Conservation (phyloP, 2,329 filamentous ascomycete genomes). For the Seiridium unicorne region DNA sequence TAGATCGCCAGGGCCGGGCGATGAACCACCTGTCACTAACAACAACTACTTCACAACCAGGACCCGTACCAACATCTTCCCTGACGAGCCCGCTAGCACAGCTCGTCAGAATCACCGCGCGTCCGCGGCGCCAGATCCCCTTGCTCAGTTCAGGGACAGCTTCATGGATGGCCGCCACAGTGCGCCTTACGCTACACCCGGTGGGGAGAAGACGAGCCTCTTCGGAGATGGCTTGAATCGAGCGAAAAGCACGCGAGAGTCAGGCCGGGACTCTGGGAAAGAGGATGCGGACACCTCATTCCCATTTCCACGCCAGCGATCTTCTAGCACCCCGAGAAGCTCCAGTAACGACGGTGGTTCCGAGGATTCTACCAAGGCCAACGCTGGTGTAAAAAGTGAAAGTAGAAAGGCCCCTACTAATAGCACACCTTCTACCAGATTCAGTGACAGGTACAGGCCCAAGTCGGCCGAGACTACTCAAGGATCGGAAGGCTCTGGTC, state of each 20-base stretch:
- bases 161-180: conserved; percentile 51
- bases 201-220: conserved; percentile 58
- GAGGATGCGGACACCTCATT: conserved; percentile 12
- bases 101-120: conserved; percentile 7
- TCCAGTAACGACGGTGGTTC: conserved; percentile 25
- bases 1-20: conserved; percentile 44
- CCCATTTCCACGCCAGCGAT: conserved; percentile 23
- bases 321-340: conserved; percentile 24
- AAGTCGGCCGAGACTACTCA: conserved; percentile 5
- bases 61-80: conserved; percentile 26
- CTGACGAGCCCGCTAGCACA: conserved; percentile 20
- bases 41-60: conserved; percentile 48
- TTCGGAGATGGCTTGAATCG: conserved; percentile 46
- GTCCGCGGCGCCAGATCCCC: conserved; percentile 36
- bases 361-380: conserved; percentile 18
- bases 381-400: conserved; percentile 10
- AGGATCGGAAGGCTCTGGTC: not conserved
- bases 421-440: conserved; percentile 11
- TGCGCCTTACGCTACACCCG: conserved; percentile 54
- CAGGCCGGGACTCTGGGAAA: conserved; percentile 22
- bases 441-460: conserved; percentile 19
- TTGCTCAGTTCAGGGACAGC: conserved; percentile 45
- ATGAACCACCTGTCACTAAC: conserved; percentile 51
- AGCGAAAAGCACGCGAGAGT: conserved; percentile 44
- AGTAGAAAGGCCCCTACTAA: conserved; percentile 9